A percentile compares a stretch with the other conserved stretches of the same genome.
Conservation (phyloP, 2,329 filamentous ascomycete species). For the Cercospora zeina region DNA sequence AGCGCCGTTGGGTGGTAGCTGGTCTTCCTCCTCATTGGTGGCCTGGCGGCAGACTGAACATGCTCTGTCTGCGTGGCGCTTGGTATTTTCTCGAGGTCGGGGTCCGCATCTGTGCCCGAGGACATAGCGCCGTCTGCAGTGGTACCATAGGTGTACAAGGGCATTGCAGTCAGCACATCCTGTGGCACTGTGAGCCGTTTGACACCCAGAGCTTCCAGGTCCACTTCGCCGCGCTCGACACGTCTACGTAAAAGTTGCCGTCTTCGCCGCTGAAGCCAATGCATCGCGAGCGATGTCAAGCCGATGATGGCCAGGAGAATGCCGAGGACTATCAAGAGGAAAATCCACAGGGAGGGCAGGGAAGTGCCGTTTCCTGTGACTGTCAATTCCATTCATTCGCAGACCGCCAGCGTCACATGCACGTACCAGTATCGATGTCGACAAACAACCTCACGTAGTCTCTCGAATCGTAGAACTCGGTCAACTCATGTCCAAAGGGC, state of each 20-base stretch:
- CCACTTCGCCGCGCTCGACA: conserved; percentile 75
- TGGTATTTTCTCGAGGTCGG: conserved; percentile 17
- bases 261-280: conserved; percentile 70
- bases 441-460: conserved; percentile 56
- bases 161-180: conserved; percentile 69
- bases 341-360: conserved; percentile 78
- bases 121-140: not conserved
- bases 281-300: conserved; percentile 70
- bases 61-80: conserved; percentile 10
- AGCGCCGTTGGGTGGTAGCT: conserved; percentile 45
- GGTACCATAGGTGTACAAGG: conserved; percentile 69
- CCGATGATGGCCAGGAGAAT: conserved; percentile 69
- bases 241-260: conserved; percentile 67
- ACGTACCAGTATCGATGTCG: conserved; percentile 50
- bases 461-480: conserved; percentile 41
- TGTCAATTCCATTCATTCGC: not conserved
- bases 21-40: conserved; percentile 17
- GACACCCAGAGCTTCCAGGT: conserved; percentile 82
- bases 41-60: conserved; percentile 9
- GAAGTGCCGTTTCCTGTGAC: conserved; percentile 31
- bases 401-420: conserved; percentile 12
- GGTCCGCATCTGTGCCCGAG: conserved; percentile 17
- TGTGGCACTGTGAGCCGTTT: conserved; percentile 76
- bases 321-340: conserved; percentile 67
- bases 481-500: conserved; percentile 45